Evolutionary conservation across 768 basidiomycete genomes (phyloP).

Genomic region (Tylopilus vinaceipallidus): DNA sequence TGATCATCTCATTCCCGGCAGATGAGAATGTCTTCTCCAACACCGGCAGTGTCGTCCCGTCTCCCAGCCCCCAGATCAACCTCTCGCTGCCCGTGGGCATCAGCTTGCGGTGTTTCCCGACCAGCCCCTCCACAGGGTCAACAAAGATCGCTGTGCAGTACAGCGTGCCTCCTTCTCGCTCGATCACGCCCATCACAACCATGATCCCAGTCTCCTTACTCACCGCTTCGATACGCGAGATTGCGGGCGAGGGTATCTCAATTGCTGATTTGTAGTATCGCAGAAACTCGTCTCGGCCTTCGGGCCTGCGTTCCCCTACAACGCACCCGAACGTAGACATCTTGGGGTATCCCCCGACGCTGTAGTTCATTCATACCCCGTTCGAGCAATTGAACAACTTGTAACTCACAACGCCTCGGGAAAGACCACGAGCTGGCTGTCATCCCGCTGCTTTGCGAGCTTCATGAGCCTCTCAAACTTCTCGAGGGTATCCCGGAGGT

Average conservation of each 20-base stretch:
- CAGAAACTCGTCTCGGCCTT: constrained; percentile 59
- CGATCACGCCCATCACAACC: constrained; percentile 59
- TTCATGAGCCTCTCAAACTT: constrained; percentile 48
- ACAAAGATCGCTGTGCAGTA: constrained; percentile 62
- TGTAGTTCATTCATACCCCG: constrained; percentile 22
- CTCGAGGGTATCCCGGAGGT: constrained; percentile 43
- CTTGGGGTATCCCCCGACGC: constrained; percentile 61
- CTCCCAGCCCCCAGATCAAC: constrained; percentile 61
- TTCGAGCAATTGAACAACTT: constrained; percentile 16
- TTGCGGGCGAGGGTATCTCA: constrained; percentile 51
- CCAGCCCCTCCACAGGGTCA: constrained; percentile 46
- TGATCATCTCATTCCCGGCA: constrained; percentile 23
- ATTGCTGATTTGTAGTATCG: constrained; percentile 55
- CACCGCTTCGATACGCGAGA: constrained; percentile 46
- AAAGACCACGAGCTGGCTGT: constrained; percentile 49
- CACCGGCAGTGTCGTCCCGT: constrained; percentile 53
- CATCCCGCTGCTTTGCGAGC: constrained; percentile 46
- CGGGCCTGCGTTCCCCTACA: constrained; percentile 47
- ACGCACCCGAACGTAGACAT: constrained; percentile 42
- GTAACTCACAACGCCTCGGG: constrained; percentile 65
- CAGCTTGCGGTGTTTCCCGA: constrained; percentile 66
- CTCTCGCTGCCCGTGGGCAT: constrained; percentile 61
- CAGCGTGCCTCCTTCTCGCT: constrained; percentile 56
- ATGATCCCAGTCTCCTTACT: constrained; percentile 49
- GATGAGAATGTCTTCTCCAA: constrained; percentile 39